These are phyloP conservation scores for Rubroboletus satanas DNA, from an alignment of 768 basidiomycete species.

Conservation along the genomic window DNA sequence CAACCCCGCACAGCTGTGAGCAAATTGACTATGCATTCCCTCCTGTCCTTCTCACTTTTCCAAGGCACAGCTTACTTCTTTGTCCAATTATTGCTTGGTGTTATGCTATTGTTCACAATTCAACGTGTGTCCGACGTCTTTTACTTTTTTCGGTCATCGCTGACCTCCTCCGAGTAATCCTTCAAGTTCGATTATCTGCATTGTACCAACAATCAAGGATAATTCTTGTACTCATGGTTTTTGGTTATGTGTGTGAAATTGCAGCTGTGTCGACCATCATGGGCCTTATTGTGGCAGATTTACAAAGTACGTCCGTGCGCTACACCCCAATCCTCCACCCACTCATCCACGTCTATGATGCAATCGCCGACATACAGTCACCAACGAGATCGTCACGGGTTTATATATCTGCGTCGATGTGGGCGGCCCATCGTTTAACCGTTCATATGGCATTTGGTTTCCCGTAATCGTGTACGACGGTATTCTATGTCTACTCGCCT, in stretches of 20 bases:
- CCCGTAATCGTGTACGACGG: slow-evolving; percentile 7
- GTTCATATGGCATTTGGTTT: slow-evolving; percentile 1
- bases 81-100: not conserved
- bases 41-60: not conserved
- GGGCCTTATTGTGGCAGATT: not conserved
- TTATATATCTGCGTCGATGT: not conserved
- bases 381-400: not conserved
- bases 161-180: slow-evolving; percentile 6
- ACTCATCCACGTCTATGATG: not conserved
- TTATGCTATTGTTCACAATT: not conserved
- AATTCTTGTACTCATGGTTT: slow-evolving; percentile 6
- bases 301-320: not conserved
- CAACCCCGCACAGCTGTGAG: slow-evolving; percentile 13
- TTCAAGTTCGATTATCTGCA: slow-evolving; percentile 15
- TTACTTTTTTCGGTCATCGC: not conserved
- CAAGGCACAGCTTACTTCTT: slow-evolving; percentile 9
- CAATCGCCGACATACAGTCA: not conserved
- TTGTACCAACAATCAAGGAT: slow-evolving; percentile 8
- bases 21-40: not conserved
- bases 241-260: slow-evolving; percentile 5
- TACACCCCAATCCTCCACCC: not conserved
- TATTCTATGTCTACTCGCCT: slow-evolving; percentile 4
- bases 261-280: not conserved
- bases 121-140: not conserved
- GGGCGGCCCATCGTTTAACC: not conserved